Evolutionary conservation across 768 basidiomycete genomes (phyloP), one percentile per base, ranked within the genome.

Genomic region (Pleurotus salmoneostramineus): DNA sequence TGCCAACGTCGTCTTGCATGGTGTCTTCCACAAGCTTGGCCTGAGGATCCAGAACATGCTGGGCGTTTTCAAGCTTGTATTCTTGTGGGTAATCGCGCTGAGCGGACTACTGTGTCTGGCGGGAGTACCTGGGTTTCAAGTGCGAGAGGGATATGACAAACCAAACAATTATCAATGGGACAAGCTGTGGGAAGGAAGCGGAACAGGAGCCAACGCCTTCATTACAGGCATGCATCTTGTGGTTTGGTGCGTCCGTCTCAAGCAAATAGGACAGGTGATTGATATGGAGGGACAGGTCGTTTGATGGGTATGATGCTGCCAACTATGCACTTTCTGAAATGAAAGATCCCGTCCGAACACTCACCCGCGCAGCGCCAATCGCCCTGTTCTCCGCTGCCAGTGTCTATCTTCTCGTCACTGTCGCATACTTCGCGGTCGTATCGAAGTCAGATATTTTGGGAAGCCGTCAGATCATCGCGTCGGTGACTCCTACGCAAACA

Each of bases 291-390:
- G 21, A 27, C 21, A 27, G 21, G 21, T 27, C 21, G 21, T 27
- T 27, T 64, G 77, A 80, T 47, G 89, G 89, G 0, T 91, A 89
- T 65, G 80, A 83, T 2, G 88, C 87, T 58, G 88, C 87, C 7
- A 89, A 91, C 64, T 89, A 88, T 61, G 85, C 83, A 0, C 72
- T 91, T 4, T 87, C 86, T 3, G 89, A 92, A 64, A 75, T 89
- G 4, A 77, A 77, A 17, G 78, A 91, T 60, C 90, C 89, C 0
- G 78, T 91, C 3, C 76, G 79, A 37, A 91, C 88, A 0, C 81
- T 92, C 65, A 88, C 84, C 63, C 73, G 78, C 7, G 90, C 89
- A 0, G 87, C 85, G 0, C 87, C 88, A 0, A 64, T 87, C 3
- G 88, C 87, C 0, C 80, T 91, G 76, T 51, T 75, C 6, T 72